A percentile compares a stretch with the other conserved stretches of the same genome.
These are phyloP conservation scores for Phycomyces blakesleeanus DNA, from an alignment of 192 early-diverging fungal species.

Conservation along the genomic window DNA sequence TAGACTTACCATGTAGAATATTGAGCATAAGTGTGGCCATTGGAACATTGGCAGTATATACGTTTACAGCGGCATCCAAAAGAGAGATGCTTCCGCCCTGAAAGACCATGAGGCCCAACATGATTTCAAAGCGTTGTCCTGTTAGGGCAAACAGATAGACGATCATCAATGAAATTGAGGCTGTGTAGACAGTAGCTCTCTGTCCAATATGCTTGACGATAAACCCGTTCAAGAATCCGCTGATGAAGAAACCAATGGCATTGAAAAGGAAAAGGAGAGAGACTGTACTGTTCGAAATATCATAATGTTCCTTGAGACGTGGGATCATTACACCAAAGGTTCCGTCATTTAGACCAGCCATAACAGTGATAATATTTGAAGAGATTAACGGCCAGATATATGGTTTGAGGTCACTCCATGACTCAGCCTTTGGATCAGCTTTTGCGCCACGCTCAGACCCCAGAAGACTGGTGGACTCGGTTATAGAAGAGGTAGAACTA, in stretches of 20 bases:
- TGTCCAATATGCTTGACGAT: slow-evolving; percentile 23
- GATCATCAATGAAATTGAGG: neutral
- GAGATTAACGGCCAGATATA: slow-evolving; percentile 7
- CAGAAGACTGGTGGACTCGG: neutral
- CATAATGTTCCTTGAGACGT: slow-evolving; percentile 25
- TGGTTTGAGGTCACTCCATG: slow-evolving; percentile 5
- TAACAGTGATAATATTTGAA: slow-evolving; percentile 14
- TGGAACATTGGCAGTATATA: slow-evolving; percentile 26
- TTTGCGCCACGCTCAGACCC: neutral
- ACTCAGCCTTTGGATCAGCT: slow-evolving; percentile 1
- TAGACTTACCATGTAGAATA: slow-evolving; percentile 33
- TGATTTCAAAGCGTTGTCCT: slow-evolving; percentile 25
- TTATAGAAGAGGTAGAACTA: too few species aligned
- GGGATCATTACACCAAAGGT: slow-evolving; percentile 30
- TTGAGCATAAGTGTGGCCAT: slow-evolving; percentile 32
- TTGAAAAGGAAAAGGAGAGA: slow-evolving; percentile 25
- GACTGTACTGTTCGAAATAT: slow-evolving; percentile 27
- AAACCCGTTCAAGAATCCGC: slow-evolving; percentile 25
- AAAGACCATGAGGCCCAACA: slow-evolving; percentile 20
- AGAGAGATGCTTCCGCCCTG: slow-evolving; percentile 26
- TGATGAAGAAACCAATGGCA: slow-evolving; percentile 24
- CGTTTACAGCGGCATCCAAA: slow-evolving; percentile 33
- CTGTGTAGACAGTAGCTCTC: slow-evolving; percentile 12
- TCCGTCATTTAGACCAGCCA: slow-evolving; percentile 27
- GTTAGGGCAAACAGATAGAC: slow-evolving; percentile 19